Base-by-base conservation (phyloP, 257 asterid species). In the Gynochthodes officinalis region DNA sequence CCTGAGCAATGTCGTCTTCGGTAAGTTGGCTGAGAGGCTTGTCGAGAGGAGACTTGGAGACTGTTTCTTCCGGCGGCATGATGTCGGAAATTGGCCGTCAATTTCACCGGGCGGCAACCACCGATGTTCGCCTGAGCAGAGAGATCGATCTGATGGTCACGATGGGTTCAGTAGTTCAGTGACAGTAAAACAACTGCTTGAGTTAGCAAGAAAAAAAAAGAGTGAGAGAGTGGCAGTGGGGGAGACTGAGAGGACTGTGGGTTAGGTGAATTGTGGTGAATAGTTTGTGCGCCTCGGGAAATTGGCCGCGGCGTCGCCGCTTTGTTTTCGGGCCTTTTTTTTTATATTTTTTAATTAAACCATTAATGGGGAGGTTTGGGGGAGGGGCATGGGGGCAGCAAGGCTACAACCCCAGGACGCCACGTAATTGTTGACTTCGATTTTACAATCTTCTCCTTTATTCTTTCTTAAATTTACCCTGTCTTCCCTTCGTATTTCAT, bases 1-100 rank as follows among this genome's bases (percentile, higher is more conserved):
- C 87, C 87, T 90, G 99, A 77, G 99, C 89, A 90, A 95, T 90
- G 97, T 95, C 99, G 73, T 95, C 99, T 62, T 92, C 98, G 15
- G 98, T 95, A 73, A 95, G 99, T 71, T 48, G 86, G 80, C 88
- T 79, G 54, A 95, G 97, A 73, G 98, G 97, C 82, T 90, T 92
- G 61, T 92, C 93, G n/a, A 95, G 98, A 39, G 83, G 87, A 25
- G 93, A 86, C 89, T 90, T 95, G 25, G 42, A 78, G 32, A 80
- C 80, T 60, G 84, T 35, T 32, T 85, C 88, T 62, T 82, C 93
- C 82, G 88, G 82, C 76, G 85, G 80, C 86, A 77, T 80, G 84
- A 73, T 60, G 84, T 63, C 23, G 49, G 85, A 83, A 76, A 85
- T 91, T 81, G 81, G 76, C 86, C 83, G 19, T 80, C 74, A 63